A percentile compares a stretch with the other conserved stretches of the same genome.
Evolutionary conservation across 164 flowering plant species (phyloP).

Genomic region (Litsea cubeba): DNA sequence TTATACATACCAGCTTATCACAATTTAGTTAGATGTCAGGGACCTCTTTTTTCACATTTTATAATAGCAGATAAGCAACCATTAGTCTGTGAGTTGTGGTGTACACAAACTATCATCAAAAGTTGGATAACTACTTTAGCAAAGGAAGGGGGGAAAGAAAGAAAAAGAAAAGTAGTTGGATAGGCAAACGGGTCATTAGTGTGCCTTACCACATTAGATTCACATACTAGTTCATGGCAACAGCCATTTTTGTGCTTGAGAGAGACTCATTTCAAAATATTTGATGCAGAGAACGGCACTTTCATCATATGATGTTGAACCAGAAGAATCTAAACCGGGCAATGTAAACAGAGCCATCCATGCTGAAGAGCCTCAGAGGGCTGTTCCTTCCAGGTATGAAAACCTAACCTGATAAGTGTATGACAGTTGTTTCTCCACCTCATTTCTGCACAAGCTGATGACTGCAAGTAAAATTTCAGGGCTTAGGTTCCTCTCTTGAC

Average conservation of each 20-base stretch:
- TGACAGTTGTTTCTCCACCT: background rate
- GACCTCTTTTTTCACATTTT: too few relatives aligned
- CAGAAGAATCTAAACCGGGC: slow-evolving; percentile 25
- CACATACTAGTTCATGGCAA: background rate
- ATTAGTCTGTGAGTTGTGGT: background rate
- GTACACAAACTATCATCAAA: background rate
- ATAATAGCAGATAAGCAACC: too few relatives aligned
- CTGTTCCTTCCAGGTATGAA: slow-evolving; percentile 14
- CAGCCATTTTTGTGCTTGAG: background rate
- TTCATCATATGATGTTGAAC: slow-evolving; percentile 56
- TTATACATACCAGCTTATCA: too few relatives aligned
- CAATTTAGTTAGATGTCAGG: too few relatives aligned
- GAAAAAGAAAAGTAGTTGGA: background rate
- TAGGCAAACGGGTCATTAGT: background rate
- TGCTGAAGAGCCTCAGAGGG: slow-evolving; percentile 15
- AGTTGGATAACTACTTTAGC: background rate
- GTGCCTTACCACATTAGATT: background rate
- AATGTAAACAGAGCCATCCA: slow-evolving; percentile 9
- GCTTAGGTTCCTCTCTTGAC: too few relatives aligned
- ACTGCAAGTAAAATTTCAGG: background rate
- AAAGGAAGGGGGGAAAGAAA: too few relatives aligned
- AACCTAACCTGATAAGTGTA: background rate
- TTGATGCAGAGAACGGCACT: slow-evolving; percentile 61
- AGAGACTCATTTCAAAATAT: background rate
- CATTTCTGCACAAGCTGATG: background rate